Evolutionary conservation across 2,329 filamentous ascomycete genomes (phyloP).

Genomic region (Aspergillus caelatus): DNA sequence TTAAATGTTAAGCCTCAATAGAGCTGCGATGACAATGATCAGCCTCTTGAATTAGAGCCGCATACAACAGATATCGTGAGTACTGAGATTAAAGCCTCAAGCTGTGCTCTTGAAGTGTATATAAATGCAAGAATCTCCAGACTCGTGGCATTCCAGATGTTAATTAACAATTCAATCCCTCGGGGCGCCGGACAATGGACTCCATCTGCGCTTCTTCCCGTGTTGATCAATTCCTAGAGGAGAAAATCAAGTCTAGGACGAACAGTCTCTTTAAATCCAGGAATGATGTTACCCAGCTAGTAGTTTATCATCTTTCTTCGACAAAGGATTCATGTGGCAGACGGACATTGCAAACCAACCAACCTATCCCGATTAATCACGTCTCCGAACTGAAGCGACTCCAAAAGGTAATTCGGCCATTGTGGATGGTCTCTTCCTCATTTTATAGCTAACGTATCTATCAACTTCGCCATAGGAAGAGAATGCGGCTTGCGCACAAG

Average conservation of each 20-base stretch:
- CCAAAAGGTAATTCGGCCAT: not conserved
- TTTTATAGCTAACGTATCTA: not conserved
- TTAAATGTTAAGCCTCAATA: not conserved
- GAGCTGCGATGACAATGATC: not conserved
- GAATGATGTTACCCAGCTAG: slow-evolving; percentile 3
- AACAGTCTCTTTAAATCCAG: slow-evolving; percentile 7
- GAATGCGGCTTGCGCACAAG: slow-evolving; percentile 2
- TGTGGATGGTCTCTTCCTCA: not conserved
- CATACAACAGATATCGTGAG: not conserved
- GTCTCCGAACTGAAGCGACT: not conserved
- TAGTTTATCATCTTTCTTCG: not conserved
- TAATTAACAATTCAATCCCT: not conserved
- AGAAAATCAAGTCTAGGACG: slow-evolving; percentile 1
- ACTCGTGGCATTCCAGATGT: not conserved
- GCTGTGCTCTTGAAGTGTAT: not conserved
- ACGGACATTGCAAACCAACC: not conserved
- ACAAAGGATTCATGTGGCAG: not conserved
- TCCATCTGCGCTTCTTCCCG: not conserved
- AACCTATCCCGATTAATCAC: not conserved
- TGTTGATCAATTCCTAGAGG: not conserved
- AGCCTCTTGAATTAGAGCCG: not conserved
- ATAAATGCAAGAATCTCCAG: not conserved
- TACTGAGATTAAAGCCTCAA: not conserved
- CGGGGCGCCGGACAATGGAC: not conserved
- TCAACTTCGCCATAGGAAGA: not conserved